These are phyloP conservation scores for Neofusicoccum parvum DNA, from an alignment of 2,329 filamentous ascomycete species.

Conservation along the genomic window DNA sequence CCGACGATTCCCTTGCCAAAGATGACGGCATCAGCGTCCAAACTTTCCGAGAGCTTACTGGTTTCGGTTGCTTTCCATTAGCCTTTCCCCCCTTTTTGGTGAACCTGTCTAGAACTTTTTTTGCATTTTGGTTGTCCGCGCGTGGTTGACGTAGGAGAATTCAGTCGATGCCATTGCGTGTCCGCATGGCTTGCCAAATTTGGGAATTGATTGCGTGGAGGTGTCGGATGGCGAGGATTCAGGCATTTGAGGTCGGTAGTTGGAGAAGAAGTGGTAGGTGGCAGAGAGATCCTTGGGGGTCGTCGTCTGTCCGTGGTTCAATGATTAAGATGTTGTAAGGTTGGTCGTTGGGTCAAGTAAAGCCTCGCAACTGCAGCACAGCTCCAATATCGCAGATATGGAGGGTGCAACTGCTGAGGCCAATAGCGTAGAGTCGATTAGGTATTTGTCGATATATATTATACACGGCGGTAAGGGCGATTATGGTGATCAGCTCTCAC, in stretches of 20 bases:
- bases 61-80: conserved; percentile 10
- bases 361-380: neutral
- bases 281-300: neutral
- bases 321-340: neutral
- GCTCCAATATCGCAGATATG: neutral
- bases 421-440: neutral
- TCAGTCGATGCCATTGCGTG: neutral
- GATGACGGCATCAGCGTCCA: neutral
- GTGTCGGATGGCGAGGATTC: neutral
- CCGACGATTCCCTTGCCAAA: neutral
- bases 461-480: neutral
- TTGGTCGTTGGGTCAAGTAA: neutral
- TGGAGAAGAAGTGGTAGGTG: neutral
- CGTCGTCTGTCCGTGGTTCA: neutral
- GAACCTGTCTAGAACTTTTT: conserved; percentile 9
- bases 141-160: neutral
- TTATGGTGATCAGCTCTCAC: neutral
- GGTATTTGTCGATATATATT: neutral
- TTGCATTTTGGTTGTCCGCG: neutral
- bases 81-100: neutral
- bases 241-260: neutral
- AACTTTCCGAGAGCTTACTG: conserved; percentile 9
- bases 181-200: neutral
- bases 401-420: neutral
- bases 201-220: neutral